Percentiles rank a stretch among this genome's conserved stretches.
phyloP scores from a whole-genome alignment of 257 asterid species.

The Ehretia macrophylla region DNA sequence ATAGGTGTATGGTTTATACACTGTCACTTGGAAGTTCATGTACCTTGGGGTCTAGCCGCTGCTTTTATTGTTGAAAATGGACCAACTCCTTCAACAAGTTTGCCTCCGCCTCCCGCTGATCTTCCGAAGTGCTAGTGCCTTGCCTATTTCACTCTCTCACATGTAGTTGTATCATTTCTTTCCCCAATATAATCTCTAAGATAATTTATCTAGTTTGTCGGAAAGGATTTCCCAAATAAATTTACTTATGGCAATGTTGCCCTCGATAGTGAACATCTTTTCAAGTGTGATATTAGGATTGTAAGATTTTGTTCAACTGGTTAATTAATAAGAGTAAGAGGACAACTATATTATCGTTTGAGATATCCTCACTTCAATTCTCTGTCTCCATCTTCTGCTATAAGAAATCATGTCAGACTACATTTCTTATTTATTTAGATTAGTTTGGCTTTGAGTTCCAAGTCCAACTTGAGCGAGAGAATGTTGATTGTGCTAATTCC shows the following conservation, averaged over 20 bases:
- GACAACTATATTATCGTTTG: neutral
- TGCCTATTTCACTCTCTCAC: neutral
- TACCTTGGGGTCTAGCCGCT: neutral
- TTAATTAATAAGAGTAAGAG: neutral
- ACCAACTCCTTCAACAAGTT: neutral
- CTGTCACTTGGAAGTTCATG: neutral
- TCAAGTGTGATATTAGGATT: neutral
- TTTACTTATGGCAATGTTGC: neutral
- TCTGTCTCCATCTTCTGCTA: neutral
- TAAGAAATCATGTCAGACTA: no score
- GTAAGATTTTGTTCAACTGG: neutral
- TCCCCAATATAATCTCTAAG: neutral
- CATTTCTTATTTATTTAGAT: no score
- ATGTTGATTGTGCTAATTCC: no score
- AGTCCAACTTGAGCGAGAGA: no score
- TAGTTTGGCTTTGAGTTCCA: no score
- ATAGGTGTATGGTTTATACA: neutral
- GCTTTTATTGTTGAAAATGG: neutral
- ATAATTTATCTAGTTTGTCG: neutral
- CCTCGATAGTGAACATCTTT: no score
- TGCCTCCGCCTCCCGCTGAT: slow-evolving; percentile 1
- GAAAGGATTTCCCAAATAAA: neutral
- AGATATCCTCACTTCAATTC: neutral
- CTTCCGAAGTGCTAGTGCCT: neutral
- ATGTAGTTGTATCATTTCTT: no score